These are phyloP conservation scores for Apiospora arundinis DNA, from an alignment of 2,329 filamentous ascomycete genomes.

Conservation along the genomic window DNA sequence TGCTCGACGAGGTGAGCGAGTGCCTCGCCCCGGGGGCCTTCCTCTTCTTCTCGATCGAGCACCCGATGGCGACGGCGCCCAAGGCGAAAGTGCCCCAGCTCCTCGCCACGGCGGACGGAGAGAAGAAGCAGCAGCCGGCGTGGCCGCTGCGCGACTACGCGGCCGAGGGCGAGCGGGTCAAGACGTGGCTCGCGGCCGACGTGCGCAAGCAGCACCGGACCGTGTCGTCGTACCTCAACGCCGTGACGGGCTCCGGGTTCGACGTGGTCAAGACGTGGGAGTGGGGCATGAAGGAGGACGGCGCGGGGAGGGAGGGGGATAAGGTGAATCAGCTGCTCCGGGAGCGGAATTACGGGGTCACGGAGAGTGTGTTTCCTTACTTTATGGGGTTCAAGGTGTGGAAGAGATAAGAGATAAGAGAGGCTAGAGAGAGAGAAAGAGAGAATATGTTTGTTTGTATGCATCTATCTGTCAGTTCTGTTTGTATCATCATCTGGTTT, in stretches of 20 bases:
- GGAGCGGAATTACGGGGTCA: background rate
- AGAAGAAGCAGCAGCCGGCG: constrained; percentile 39
- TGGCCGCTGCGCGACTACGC: constrained; percentile 52
- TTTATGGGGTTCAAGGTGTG: constrained; percentile 10
- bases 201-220: constrained; percentile 55
- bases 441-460: too few relatives aligned
- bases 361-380: constrained; percentile 3
- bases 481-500: background rate
- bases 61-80: constrained; percentile 51
- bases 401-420: background rate
- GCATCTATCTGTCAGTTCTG: background rate
- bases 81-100: background rate
- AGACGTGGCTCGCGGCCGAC: constrained; percentile 49
- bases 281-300: constrained; percentile 34
- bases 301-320: background rate
- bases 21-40: constrained; percentile 43
- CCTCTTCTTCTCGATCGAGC: constrained; percentile 54
- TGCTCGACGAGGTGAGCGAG: constrained; percentile 41
- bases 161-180: constrained; percentile 47
- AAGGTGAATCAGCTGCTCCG: background rate
- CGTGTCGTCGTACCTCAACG: constrained; percentile 46
- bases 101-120: constrained; percentile 33
- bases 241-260: constrained; percentile 45
- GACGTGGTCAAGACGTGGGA: constrained; percentile 47
- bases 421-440: too few relatives aligned